phyloP scores from a whole-genome alignment of 2,329 filamentous ascomycete genomes.

The Aureobasidium sp. region DNA sequence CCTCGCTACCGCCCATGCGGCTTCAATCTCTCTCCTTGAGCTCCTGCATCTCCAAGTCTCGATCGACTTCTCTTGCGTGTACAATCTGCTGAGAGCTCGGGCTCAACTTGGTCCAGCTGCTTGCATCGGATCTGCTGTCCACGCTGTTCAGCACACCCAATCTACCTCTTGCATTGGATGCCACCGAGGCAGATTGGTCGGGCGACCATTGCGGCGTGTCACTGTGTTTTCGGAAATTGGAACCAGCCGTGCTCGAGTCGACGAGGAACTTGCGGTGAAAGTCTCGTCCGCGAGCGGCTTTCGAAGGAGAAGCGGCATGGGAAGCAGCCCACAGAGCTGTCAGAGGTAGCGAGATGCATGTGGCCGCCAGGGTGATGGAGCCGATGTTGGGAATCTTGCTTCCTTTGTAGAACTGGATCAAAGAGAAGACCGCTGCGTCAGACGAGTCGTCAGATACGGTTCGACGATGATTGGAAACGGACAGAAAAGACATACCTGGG shows the following conservation, averaged over 20 bases:
- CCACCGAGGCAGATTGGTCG: background rate
- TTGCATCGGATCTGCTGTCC: background rate
- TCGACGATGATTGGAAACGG: background rate
- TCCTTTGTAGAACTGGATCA: constrained; percentile 46
- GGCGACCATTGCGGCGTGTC: constrained; percentile 2
- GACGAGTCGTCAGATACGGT: constrained; percentile 17
- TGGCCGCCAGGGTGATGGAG: constrained; percentile 50
- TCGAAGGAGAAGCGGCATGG: constrained; percentile 22
- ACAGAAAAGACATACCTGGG: constrained; percentile 46
- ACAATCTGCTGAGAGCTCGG: background rate
- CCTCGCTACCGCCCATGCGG: background rate
- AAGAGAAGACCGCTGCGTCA: constrained; percentile 51
- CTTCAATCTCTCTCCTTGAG: constrained; percentile 11
- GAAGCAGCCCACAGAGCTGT: constrained; percentile 59
- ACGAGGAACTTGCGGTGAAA: constrained; percentile 18
- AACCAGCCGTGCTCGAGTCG: constrained; percentile 3
- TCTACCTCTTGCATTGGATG: background rate
- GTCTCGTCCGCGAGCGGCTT: constrained; percentile 16
- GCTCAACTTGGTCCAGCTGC: background rate
- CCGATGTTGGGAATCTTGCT: constrained; percentile 45
- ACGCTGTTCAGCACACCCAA: constrained; percentile 9
- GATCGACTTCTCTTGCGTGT: constrained; percentile 2
- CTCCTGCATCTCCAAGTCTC: constrained; percentile 20
- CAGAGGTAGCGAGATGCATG: constrained; percentile 58
- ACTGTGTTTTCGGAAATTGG: background rate